Evolutionary conservation across 2,329 filamentous ascomycete genomes (phyloP).

Genomic region (Trichophyton simii): DNA sequence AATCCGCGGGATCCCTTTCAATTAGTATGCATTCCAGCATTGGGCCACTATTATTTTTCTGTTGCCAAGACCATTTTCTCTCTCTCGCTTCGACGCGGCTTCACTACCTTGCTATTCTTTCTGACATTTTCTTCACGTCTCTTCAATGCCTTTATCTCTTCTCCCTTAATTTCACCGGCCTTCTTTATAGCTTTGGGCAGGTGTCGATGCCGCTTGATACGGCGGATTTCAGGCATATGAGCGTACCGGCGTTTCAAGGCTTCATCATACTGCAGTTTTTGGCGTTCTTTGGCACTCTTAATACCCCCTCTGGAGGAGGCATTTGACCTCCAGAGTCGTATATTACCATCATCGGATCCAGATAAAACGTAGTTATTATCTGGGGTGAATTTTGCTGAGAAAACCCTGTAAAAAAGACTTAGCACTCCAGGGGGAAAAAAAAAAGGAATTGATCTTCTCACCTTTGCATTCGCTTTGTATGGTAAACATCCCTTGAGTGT

Average conservation of each 20-base stretch:
- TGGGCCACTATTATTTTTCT: conserved; percentile 39
- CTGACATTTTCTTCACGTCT: conserved; percentile 86
- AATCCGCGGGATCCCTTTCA: neutral
- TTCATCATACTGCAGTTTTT: conserved; percentile 84
- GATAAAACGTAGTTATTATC: conserved; percentile 83
- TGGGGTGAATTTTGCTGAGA: conserved; percentile 70
- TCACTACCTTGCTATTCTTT: conserved; percentile 72
- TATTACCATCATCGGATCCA: conserved; percentile 86
- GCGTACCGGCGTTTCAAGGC: conserved; percentile 70
- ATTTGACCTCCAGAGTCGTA: conserved; percentile 77
- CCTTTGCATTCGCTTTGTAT: conserved; percentile 92
- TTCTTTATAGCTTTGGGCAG: conserved; percentile 91
- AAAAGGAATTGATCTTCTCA: conserved; percentile 15
- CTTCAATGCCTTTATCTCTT: conserved; percentile 80
- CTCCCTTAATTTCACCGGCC: conserved; percentile 83
- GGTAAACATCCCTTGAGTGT: conserved; percentile 84
- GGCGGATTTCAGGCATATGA: conserved; percentile 91
- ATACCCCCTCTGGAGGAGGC: conserved; percentile 73
- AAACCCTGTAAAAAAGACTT: conserved; percentile 45
- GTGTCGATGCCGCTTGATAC: conserved; percentile 84
- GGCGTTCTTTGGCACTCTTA: conserved; percentile 71
- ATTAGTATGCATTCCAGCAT: neutral
- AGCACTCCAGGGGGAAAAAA: too few relatives aligned
- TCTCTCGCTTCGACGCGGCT: conserved; percentile 62
- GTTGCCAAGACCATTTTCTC: conserved; percentile 81